Conservation (phyloP, 148 eudicot species). For the Beta vulgaris region DNA sequence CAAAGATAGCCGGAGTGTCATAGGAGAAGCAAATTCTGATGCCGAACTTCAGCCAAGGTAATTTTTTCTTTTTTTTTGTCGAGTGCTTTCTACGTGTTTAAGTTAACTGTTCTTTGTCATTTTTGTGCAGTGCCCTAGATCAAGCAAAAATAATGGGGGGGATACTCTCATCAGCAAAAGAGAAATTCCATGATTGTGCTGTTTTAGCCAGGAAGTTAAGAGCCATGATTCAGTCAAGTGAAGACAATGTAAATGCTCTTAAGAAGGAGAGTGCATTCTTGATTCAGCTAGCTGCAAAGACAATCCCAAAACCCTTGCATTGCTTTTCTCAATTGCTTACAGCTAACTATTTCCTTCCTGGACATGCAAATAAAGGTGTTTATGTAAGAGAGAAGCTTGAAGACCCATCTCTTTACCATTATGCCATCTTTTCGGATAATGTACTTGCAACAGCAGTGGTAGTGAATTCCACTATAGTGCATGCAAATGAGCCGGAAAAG, state of each 20-base stretch:
- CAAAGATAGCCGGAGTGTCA: conserved; percentile 53
- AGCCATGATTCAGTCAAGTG: conserved; percentile 86
- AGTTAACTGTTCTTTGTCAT: conserved; percentile 4
- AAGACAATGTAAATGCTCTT: conserved; percentile 53
- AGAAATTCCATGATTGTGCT: conserved; percentile 64
- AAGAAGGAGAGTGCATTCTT: conserved; percentile 87
- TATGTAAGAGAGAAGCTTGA: conserved; percentile 61
- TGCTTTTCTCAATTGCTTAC: conserved; percentile 81
- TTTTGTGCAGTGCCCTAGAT: conserved; percentile 67
- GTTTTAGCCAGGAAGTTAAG: conserved; percentile 78
- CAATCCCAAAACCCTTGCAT: conserved; percentile 82
- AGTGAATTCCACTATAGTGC: conserved; percentile 76
- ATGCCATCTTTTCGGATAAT: conserved; percentile 95
- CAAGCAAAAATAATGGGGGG: conserved; percentile 91
- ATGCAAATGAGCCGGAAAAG: conserved; percentile 88
- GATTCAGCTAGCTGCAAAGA: conserved; percentile 95
- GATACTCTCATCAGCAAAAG: conserved; percentile 76
- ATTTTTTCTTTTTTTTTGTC: conserved; percentile 10
- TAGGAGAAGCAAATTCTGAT: conserved; percentile 85
- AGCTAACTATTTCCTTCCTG: conserved; percentile 64
- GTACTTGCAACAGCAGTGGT: conserved; percentile 94
- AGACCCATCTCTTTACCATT: conserved; percentile 82
- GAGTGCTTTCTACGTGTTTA: conserved; percentile 21
- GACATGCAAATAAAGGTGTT: conserved; percentile 45
- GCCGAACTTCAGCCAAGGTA: conserved; percentile 82